Conservation (phyloP, 768 basidiomycete genomes). For the Pholiota molesta region DNA sequence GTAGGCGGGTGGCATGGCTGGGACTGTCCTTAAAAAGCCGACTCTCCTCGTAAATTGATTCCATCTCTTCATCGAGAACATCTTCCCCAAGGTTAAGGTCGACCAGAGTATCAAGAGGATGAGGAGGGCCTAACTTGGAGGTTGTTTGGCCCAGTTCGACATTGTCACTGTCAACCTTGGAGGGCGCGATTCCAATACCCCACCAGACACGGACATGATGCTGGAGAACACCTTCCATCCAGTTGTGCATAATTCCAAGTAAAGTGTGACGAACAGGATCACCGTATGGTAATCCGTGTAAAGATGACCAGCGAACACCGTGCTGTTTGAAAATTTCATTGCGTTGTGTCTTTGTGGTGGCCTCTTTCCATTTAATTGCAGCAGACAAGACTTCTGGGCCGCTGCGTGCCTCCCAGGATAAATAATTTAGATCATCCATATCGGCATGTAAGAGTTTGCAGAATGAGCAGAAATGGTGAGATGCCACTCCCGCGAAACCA, state of each 20-base stretch:
- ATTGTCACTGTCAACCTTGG: background rate
- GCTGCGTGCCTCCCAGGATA: slow-evolving; percentile 8
- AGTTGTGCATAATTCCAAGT: slow-evolving; percentile 30
- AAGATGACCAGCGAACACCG: slow-evolving; percentile 26
- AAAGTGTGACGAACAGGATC: slow-evolving; percentile 26
- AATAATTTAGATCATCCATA: slow-evolving; percentile 12
- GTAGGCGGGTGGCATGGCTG: background rate
- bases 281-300: slow-evolving; percentile 22
- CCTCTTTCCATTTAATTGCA: slow-evolving; percentile 14
- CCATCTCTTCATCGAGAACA: slow-evolving; percentile 9
- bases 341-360: slow-evolving; percentile 21
- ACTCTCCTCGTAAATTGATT: slow-evolving; percentile 6
- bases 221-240: slow-evolving; percentile 25
- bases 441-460: slow-evolving; percentile 14
- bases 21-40: slow-evolving; percentile 1
- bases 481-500: slow-evolving; percentile 21
- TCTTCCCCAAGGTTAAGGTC: background rate
- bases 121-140: background rate
- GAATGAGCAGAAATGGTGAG: slow-evolving; percentile 24
- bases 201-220: background rate
- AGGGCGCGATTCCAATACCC: background rate
- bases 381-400: slow-evolving; percentile 16
- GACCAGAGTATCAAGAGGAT: background rate
- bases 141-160: background rate
- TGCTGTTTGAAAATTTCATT: slow-evolving; percentile 11